Base-by-base conservation (phyloP, 2,329 filamentous ascomycete genomes). In the Claviceps maximensis region DNA sequence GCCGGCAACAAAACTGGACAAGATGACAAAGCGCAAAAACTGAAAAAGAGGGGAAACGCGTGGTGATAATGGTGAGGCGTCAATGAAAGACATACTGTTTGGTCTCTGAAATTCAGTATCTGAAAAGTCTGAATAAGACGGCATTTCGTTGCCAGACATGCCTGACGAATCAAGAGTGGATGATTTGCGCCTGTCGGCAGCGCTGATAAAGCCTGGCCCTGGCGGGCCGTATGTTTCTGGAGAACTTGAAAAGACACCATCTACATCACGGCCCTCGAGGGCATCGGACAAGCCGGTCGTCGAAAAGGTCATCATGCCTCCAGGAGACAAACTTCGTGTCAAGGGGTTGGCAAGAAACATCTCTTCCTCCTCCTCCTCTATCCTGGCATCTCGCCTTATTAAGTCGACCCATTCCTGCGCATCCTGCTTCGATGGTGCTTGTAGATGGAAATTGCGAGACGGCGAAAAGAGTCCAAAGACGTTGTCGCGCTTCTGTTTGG, bases 391-490 rank as follows among this genome's bases (percentile, higher is more conserved):
- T 53, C 74, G 74, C 48, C 89, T 80, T 61, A 97, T 90, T 50
- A 86, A 70, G 27, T 87, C 77, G 19, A 96, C 87, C 93, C 93
- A 98, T 63, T 87, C 83, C 56, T 87, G 79, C 6, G 88, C 87
- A 57, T 96, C 90, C 54, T 80, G 74, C 50, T 82, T 78, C 4
- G 79, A 84, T 33, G 75, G 66, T 1, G 88, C 89, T 67, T 95
- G 86, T 55, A 98, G 82, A 63, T 96, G 89, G 69, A 86, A 95
- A 70, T 96, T 97, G 59, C 86, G 84, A 17, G 89, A 86, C 0
- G 90, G 87, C 0, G 89, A 91, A 69, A 95, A 98, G 47, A 97
- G 78, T 21, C 87, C 93, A 65, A 98, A 97, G 56, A 96, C 81
- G 65, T 95, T 83, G 51, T 88, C 80, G 54, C 87, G 84, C 65